A percentile compares a stretch with the other conserved stretches of the same genome.
These are phyloP conservation scores for Stylonectria norvegica DNA, from an alignment of 2,329 filamentous ascomycete genomes.

Conservation along the genomic window DNA sequence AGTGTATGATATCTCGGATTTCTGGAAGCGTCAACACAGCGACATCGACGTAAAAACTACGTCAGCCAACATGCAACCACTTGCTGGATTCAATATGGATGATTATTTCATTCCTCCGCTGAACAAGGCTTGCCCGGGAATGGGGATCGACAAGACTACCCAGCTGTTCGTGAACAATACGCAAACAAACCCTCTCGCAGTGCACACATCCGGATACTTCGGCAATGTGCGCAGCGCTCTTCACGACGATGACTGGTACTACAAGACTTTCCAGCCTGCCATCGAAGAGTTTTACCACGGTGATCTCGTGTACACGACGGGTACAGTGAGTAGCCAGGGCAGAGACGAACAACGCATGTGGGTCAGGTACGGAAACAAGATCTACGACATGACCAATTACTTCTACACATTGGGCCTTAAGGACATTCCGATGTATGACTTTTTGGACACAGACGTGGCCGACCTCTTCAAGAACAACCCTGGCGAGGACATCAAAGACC, in stretches of 20 bases:
- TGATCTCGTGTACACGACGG: constrained; percentile 68
- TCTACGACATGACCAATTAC: constrained; percentile 93
- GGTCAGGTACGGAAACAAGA: constrained; percentile 69
- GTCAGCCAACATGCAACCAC: constrained; percentile 65
- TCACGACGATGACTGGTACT: constrained; percentile 71
- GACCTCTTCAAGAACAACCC: constrained; percentile 70
- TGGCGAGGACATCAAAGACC: constrained; percentile 70
- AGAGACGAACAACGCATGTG: constrained; percentile 66
- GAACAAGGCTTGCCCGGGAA: constrained; percentile 66
- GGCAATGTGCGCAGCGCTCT: constrained; percentile 59
- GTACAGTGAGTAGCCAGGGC: constrained; percentile 62
- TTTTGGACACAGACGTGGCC: constrained; percentile 66
- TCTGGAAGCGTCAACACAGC: constrained; percentile 82
- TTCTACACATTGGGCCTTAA: constrained; percentile 67
- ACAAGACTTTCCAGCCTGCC: constrained; percentile 65
- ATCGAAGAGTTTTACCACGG: constrained; percentile 89
- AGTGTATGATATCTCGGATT: constrained; percentile 90
- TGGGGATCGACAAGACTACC: constrained; percentile 60
- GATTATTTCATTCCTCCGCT: constrained; percentile 83
- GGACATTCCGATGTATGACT: constrained; percentile 58
- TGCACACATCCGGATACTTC: constrained; percentile 67
- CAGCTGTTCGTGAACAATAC: constrained; percentile 64
- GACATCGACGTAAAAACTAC: constrained; percentile 62
- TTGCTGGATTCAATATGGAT: constrained; percentile 76
- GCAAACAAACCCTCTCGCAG: constrained; percentile 48